Conservation (phyloP, 225 moss, liverwort and hornwort species). For the Polytrichum formosum region DNA sequence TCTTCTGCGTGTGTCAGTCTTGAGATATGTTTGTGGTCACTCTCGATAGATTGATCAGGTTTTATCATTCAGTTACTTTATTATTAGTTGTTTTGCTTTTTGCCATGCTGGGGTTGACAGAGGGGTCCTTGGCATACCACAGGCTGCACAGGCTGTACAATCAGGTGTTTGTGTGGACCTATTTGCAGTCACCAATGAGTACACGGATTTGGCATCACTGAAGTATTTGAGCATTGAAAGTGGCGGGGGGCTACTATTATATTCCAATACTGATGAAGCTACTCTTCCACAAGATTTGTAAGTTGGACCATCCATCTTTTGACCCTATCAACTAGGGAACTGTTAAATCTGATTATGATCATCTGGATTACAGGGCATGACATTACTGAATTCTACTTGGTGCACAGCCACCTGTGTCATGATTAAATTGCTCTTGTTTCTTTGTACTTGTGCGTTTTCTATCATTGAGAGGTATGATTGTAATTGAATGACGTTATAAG, state of each 20-base stretch:
- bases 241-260: slow-evolving; percentile 84
- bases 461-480: too few relatives aligned
- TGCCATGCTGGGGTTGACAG: not conserved
- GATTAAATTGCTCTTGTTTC: too few relatives aligned
- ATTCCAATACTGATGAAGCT: slow-evolving; percentile 92
- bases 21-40: too few relatives aligned
- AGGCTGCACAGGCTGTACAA: slow-evolving; percentile 95
- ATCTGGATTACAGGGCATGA: too few relatives aligned
- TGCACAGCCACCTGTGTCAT: too few relatives aligned
- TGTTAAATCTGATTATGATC: too few relatives aligned
- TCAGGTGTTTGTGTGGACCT: slow-evolving; percentile 97
- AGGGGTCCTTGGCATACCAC: slow-evolving; percentile 12
- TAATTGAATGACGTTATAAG: too few relatives aligned
- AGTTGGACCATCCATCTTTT: slow-evolving; percentile 28
- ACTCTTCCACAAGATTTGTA: slow-evolving; percentile 98
- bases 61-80: not conserved
- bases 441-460: too few relatives aligned
- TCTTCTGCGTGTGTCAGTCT: too few relatives aligned
- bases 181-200: slow-evolving; percentile 97
- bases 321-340: not conserved
- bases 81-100: not conserved
- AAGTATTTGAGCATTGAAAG: slow-evolving; percentile 99
- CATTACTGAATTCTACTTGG: too few relatives aligned
- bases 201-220: slow-evolving; percentile 95
- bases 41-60: not conserved